A percentile compares a stretch with the other conserved stretches of the same genome.
Conservation (phyloP, 768 basidiomycete species). For the Suillus ampliporus region DNA sequence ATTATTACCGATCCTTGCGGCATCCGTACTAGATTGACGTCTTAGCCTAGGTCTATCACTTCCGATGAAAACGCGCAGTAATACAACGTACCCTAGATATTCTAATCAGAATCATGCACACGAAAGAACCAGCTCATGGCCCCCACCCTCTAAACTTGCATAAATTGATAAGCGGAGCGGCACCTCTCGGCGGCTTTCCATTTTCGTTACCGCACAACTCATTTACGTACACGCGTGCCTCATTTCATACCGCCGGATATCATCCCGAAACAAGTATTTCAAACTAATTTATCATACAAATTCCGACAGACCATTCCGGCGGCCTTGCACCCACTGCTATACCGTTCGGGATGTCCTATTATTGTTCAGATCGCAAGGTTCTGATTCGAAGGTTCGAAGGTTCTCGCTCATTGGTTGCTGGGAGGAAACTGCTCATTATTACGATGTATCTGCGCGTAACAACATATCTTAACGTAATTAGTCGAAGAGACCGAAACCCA, state of each 20-base stretch:
- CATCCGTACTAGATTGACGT: neutral
- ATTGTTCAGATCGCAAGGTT: conserved; percentile 3
- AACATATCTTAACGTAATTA: conserved; percentile 45
- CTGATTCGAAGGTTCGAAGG: conserved; percentile 15
- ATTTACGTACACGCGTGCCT: conserved; percentile 19
- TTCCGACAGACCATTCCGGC: conserved; percentile 12
- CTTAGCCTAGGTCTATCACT: too few relatives aligned
- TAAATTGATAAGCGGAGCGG: neutral
- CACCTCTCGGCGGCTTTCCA: conserved; percentile 10
- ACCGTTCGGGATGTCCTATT: neutral
- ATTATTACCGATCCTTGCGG: conserved; percentile 30
- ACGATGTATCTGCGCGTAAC: conserved; percentile 9
- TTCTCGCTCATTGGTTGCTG: neutral
- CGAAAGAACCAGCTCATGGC: neutral
- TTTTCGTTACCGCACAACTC: conserved; percentile 3
- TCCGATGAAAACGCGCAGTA: too few relatives aligned
- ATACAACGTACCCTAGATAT: too few relatives aligned
- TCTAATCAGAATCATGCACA: neutral
- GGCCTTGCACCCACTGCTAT: conserved; percentile 7
- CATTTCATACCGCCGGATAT: conserved; percentile 25
- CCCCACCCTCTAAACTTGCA: neutral
- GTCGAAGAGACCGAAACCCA: conserved; percentile 99
- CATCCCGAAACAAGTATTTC: conserved; percentile 2
- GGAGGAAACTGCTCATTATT: conserved; percentile 15
- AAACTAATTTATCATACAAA: neutral